Evolutionary conservation across 208 protist genomes (phyloP).

Genomic region (Naegleria fowleri): DNA sequence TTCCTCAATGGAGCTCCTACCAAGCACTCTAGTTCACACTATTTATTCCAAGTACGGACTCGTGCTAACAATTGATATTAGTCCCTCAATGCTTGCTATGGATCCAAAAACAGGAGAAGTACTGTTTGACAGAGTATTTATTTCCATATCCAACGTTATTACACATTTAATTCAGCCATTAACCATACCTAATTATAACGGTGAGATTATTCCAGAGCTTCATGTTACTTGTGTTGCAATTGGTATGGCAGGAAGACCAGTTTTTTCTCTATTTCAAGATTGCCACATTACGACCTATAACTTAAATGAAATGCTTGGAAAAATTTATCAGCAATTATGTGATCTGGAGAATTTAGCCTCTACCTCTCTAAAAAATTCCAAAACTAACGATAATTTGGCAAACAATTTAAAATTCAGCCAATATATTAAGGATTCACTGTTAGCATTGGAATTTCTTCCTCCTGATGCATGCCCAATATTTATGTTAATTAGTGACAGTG

Average conservation of each 20-base stretch:
- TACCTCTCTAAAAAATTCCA: background rate
- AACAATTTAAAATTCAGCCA: background rate
- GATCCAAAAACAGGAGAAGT: conserved; percentile 4
- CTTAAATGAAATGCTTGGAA: background rate
- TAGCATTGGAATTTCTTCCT: conserved; percentile 13
- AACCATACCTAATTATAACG: background rate
- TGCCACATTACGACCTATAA: background rate
- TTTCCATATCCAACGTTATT: background rate
- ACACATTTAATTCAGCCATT: background rate
- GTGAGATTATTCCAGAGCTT: background rate
- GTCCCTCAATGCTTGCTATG: background rate
- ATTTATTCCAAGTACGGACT: conserved; percentile 14
- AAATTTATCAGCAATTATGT: background rate
- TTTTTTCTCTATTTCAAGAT: conserved; percentile 19
- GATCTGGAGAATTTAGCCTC: background rate
- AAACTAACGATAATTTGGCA: background rate
- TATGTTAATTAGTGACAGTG: background rate
- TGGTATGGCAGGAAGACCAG: background rate
- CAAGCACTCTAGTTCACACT: background rate
- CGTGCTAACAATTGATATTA: background rate
- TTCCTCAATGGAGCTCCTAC: background rate
- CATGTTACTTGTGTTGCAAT: background rate
- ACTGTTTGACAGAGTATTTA: background rate
- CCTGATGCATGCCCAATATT: background rate
- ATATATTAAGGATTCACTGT: background rate